Conservation (phyloP, 805 yeast species). For the Ogataea corticis region DNA sequence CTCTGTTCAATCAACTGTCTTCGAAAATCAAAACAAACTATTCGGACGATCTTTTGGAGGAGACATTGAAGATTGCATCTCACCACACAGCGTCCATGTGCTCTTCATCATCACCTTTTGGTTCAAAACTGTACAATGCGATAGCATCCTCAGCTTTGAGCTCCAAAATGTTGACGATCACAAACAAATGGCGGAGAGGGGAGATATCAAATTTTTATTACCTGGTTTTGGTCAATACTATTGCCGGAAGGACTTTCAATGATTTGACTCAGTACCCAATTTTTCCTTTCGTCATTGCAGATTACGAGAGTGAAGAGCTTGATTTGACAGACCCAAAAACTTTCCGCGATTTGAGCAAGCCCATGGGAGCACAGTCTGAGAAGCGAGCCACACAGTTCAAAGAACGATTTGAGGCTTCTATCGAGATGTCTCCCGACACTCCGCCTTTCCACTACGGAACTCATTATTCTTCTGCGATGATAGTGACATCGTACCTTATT, state of each 20-base stretch:
- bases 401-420: constrained; percentile 72
- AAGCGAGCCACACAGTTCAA: constrained; percentile 61
- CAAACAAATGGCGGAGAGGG: constrained; percentile 74
- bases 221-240: constrained; percentile 72
- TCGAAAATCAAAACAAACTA: constrained; percentile 49
- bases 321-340: constrained; percentile 62
- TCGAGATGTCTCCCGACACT: constrained; percentile 48
- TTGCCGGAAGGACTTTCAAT: constrained; percentile 88
- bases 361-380: constrained; percentile 85
- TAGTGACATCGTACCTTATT: constrained; percentile 77
- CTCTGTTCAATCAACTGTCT: constrained; percentile 49
- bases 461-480: constrained; percentile 92
- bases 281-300: constrained; percentile 89
- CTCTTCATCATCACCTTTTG: constrained; percentile 27
- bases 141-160: constrained; percentile 31
- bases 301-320: constrained; percentile 69
- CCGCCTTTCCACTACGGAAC: constrained; percentile 93
- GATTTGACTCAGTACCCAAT: constrained; percentile 90
- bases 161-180: constrained; percentile 44
- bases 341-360: constrained; percentile 77
- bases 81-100: constrained; percentile 21
- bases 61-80: constrained; percentile 53
- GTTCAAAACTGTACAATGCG: constrained; percentile 45
- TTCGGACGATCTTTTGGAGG: constrained; percentile 55
- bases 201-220: constrained; percentile 82